These are phyloP conservation scores for Penicillium manginii DNA, from an alignment of 495 filamentous ascomycete genomes.

Conservation along the genomic window DNA sequence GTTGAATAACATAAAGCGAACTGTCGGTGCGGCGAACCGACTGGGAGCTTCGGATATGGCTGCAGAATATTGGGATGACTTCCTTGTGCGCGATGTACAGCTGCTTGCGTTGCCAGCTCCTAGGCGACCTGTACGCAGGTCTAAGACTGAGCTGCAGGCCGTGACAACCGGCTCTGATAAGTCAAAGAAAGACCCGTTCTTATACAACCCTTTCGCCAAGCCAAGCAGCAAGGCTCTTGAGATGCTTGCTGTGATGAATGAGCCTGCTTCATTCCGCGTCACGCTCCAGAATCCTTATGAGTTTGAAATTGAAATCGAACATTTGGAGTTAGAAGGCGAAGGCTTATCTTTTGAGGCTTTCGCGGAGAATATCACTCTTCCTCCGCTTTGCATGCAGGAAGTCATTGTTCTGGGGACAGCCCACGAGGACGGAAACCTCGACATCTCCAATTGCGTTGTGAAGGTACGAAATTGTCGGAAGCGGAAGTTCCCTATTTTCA, in stretches of 20 bases:
- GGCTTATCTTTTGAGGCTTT: conserved; percentile 70
- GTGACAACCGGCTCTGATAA: conserved; percentile 54
- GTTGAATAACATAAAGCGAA: conserved; percentile 80
- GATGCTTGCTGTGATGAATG: conserved; percentile 72
- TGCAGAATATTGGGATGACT: conserved; percentile 96
- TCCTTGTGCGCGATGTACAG: conserved; percentile 82
- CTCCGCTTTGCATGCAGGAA: conserved; percentile 79
- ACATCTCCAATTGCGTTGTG: conserved; percentile 76
- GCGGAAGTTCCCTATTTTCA: conserved; percentile 82
- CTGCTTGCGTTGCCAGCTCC: conserved; percentile 57
- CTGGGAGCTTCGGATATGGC: conserved; percentile 69
- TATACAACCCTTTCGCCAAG: conserved; percentile 89
- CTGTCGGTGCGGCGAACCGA: conserved; percentile 71
- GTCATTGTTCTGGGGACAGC: conserved; percentile 73
- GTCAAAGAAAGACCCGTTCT: conserved; percentile 77
- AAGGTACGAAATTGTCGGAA: conserved; percentile 80
- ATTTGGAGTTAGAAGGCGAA: conserved; percentile 71
- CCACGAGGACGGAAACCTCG: conserved; percentile 64
- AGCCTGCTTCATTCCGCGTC: conserved; percentile 74
- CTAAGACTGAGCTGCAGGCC: conserved; percentile 69
- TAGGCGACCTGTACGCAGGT: conserved; percentile 70
- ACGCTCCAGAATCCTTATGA: conserved; percentile 93
- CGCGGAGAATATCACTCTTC: conserved; percentile 67
- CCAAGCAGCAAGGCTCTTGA: conserved; percentile 63
- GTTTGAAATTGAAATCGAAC: conserved; percentile 87